Base-by-base conservation (phyloP, 805 yeast species). In the Candida insectalens region DNA sequence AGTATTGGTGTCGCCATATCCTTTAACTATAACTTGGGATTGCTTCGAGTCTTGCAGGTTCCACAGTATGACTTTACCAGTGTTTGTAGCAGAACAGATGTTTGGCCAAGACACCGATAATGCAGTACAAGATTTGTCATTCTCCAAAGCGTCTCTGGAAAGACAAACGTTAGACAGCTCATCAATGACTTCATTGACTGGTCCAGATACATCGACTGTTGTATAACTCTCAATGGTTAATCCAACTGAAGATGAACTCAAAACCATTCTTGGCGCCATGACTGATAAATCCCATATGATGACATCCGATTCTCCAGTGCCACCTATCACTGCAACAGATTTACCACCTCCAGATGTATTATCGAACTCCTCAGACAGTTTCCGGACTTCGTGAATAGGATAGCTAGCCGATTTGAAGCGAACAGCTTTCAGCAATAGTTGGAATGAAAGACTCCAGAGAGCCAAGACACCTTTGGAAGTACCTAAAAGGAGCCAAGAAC, bases 371-470 rank as follows among this genome's bases (percentile, higher is more conserved):
- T 53, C 42, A 0, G 80, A 74, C 22, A 73, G 60, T 3, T 60
- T 41, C 6, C 48, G 50, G 7, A 85, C 47, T 19, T 65, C 54
- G 7, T 60, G 58, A 6, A 85, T 74, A 1, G 79, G 71, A 16
- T 49, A 55, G 59, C 27, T 40, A 8, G 45, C 32, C 9, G 39
- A 36, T 29, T 65, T 69, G 29, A 84, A 65, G 7, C 69, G 67
- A 75, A 85, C 81, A 1, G 78, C 62, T 39, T 70, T 76, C 23
- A 84, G 59, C 27, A 69, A 59, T 0, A 80, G 38, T 23, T 65
- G 65, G 51, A 85, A 83, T 35, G 94, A 61, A 23, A 83, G 43
- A 52, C 87, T 96, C 94, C 95, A 87, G 12, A 89, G 55, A 41
- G 75, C 77, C 20, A 92, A 50, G 1, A 78, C 59, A 1, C 96